Evolutionary conservation across 495 filamentous ascomycete genomes (phyloP), one percentile per base, ranked within the genome.

Genomic region (Lophiostoma macrostomum): DNA sequence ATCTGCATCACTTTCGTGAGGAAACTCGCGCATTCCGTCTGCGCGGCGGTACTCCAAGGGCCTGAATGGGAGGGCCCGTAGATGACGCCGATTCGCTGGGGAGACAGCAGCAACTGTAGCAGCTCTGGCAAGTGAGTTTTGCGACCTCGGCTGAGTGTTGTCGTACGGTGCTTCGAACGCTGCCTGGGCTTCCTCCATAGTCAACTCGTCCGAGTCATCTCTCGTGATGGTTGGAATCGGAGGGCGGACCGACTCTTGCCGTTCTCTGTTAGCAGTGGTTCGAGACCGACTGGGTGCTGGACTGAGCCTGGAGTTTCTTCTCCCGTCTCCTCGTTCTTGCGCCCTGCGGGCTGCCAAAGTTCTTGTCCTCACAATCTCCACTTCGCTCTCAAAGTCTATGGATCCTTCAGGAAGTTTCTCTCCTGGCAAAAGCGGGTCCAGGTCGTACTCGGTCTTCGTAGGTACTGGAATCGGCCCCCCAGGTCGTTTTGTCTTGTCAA

Each of bases 1-100:
- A 57, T 95, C 90, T 3, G 88, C 88, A 64, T 95, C 87, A 53
- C 86, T 90, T 67, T 94, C 88, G 68, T 94, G 87, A 10, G 90
- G 90, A 52, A 86, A 77, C 48, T 88, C 77, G 14, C 77, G 71
- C 28, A 82, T 74, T 12, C 82, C 84, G 65, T 87, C 82, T 22
- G 87, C 73, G 20, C 81, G 71, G 50, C 76, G 70, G 61, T 80
- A 75, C 35, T 66, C 63, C 29, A 66, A 27, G 1, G 63, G 63
- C 32, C 60, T 41, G 30, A 55, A 57, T 5, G 63, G 63, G 11
- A 66, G 57, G 29, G 63, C 60, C 30, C 60, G 51, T 4, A 66
- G 56, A 50, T 66, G 63, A 22, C 60, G 52, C 5, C 63, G 50
- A 43, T 64, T 64, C 16, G 60, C 63, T 12, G 58, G 58, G 37